A percentile compares a stretch with the other conserved stretches of the same genome.
Conservation (phyloP, 345 rosid species). For the Raphanus sativus region DNA sequence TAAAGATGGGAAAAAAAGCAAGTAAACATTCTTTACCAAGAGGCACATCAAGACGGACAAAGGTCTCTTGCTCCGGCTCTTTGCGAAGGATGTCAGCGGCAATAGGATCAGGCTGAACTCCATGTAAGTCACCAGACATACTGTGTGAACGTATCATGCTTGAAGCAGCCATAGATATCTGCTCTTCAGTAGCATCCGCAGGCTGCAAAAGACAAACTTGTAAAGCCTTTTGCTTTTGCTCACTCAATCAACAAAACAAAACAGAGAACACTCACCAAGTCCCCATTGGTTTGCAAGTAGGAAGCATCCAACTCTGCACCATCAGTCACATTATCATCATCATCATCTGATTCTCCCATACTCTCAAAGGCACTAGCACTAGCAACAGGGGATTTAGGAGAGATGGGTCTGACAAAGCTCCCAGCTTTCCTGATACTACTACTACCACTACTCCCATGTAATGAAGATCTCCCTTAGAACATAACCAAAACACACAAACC, state of each 20-base stretch:
- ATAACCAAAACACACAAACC: not conserved
- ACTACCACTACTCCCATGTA: conserved; percentile 41
- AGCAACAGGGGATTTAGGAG: conserved; percentile 94
- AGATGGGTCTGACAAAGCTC: conserved; percentile 64
- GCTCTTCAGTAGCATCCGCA: conserved; percentile 58
- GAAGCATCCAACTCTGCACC: conserved; percentile 55
- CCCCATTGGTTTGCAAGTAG: conserved; percentile 68
- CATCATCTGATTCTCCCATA: conserved; percentile 90
- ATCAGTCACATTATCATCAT: conserved; percentile 76
- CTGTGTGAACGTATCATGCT: conserved; percentile 95
- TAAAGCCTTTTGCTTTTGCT: not conserved
- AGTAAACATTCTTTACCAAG: conserved; percentile 54
- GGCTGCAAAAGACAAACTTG: conserved; percentile 16
- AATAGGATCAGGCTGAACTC: conserved; percentile 98
- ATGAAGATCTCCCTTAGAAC: conserved; percentile 44
- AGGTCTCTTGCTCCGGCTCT: conserved; percentile 97
- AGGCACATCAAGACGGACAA: conserved; percentile 72
- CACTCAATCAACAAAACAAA: not conserved
- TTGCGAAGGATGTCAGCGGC: conserved; percentile 97
- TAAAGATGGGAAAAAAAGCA: not conserved
- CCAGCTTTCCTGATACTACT: conserved; percentile 54
- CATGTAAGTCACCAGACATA: conserved; percentile 94
- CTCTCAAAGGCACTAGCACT: conserved; percentile 96
- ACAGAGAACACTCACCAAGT: conserved; percentile 68
- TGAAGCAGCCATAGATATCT: conserved; percentile 58